Percentiles rank a stretch among this genome's conserved stretches.
Conservation (phyloP, 169 alveolate genomes). For the Plasmodium gonderi region DNA sequence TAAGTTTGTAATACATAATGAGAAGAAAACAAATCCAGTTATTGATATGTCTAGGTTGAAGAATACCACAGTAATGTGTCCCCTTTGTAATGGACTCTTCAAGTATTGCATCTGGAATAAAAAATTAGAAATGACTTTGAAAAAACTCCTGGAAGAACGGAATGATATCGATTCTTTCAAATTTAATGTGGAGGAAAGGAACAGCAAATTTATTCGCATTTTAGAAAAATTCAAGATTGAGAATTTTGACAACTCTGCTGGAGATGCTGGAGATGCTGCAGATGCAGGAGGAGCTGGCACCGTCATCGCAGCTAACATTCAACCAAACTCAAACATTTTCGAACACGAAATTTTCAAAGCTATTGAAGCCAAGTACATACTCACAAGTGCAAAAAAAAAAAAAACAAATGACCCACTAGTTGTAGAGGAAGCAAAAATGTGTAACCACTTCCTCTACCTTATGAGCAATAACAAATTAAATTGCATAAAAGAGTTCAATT, state of each 20-base stretch:
- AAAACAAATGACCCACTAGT: not conserved
- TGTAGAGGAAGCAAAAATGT: not conserved
- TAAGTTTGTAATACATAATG: conserved; percentile 12
- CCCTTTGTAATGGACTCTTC: conserved; percentile 40
- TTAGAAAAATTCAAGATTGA: conserved; percentile 43
- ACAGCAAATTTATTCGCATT: conserved; percentile 2
- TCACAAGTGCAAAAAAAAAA: not conserved
- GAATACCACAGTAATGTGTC: conserved; percentile 26
- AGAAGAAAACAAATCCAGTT: not conserved
- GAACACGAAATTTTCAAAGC: conserved; percentile 6
- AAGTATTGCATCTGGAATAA: conserved; percentile 62
- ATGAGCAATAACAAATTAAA: conserved; percentile 40
- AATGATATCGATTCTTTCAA: conserved; percentile 34
- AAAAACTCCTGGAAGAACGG: conserved; percentile 33
- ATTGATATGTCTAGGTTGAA: conserved; percentile 6
- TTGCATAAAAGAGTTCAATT: conserved; percentile 36
- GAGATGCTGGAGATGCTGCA: not conserved
- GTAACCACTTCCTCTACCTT: conserved; percentile 42
- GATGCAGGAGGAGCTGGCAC: not conserved
- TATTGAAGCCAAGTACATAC: conserved; percentile 10
- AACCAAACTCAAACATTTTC: not conserved
- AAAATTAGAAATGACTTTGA: conserved; percentile 49
- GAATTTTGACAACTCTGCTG: conserved; percentile 20
- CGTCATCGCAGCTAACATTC: not conserved
- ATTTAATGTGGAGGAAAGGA: conserved; percentile 34